Evolutionary conservation across 2,329 filamentous ascomycete species (phyloP), one percentile per base, ranked within the genome.

Genomic region (Fusarium vanettenii): DNA sequence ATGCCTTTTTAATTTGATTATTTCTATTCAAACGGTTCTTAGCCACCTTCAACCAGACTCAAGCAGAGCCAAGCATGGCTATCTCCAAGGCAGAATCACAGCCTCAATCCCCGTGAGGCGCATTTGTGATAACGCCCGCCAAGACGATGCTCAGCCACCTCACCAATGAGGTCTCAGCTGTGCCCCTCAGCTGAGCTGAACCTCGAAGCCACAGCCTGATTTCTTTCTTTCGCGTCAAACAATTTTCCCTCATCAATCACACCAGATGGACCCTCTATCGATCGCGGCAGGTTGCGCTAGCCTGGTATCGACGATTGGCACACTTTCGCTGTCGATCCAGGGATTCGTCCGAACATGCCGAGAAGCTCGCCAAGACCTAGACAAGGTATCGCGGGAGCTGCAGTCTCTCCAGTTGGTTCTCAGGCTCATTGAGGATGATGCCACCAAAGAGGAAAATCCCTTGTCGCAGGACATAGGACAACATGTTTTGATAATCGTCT

Each of bases 391-490:
- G 8, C 50, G 64, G 29, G 73, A 75, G 45, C 45, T 75, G 1
- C 60, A 70, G 5, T 75, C 72, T 3, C 62, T 75, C 0, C 56
- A 62, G 7, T 67, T 60, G 0, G 72, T 74, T 11, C 69, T 75
- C 7, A 50, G 71, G 11, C 72, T 75, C 0, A 75, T 75, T 9
- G 20, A 62, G n/a, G 66, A 72, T 13, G 73, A 75, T 6, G 72
- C 69, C 0, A 25, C 31, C 22, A 61, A 72, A 10, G 50, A 41
- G 3, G 18, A 29, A 0, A 75, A 66, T 20, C 63, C 60, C 0
- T 66, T 75, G 1, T 69, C 70, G 0, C 25, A 41, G 2, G 67
- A 29, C 6, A 56, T 73, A 5, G 52, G 64, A 1, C 59, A 66
- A 1, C 72, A 74, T 0, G 48, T 71, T 7, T 50, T 59, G 0